These are phyloP conservation scores for Apiospora rasikravindrae DNA, from an alignment of 2,329 filamentous ascomycete species.

Conservation along the genomic window DNA sequence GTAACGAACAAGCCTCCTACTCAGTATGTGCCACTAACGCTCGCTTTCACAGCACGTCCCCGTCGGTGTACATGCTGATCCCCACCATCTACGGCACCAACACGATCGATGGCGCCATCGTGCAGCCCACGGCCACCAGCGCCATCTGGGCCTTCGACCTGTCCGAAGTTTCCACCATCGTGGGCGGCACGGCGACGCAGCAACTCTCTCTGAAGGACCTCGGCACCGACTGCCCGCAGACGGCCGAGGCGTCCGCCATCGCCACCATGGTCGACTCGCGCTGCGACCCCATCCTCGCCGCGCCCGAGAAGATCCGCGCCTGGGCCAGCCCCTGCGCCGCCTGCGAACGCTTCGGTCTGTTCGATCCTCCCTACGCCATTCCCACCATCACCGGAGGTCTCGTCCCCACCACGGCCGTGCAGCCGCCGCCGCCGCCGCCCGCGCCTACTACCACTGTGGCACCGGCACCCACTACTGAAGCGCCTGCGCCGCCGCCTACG, in stretches of 20 bases:
- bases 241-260: slow-evolving; percentile 33
- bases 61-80: slow-evolving; percentile 45
- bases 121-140: slow-evolving; percentile 38
- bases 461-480: slow-evolving; percentile 22
- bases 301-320: slow-evolving; percentile 35
- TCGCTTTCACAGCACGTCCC: slow-evolving; percentile 39
- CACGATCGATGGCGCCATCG: slow-evolving; percentile 29
- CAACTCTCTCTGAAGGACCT: slow-evolving; percentile 43
- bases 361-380: slow-evolving; percentile 47
- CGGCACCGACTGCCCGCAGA: slow-evolving; percentile 41
- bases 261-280: slow-evolving; percentile 35
- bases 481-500: slow-evolving; percentile 12
- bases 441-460: slow-evolving; percentile 26
- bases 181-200: slow-evolving; percentile 31
- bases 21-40: slow-evolving; percentile 18
- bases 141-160: slow-evolving; percentile 40
- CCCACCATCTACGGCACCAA: slow-evolving; percentile 43
- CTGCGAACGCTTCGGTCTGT: slow-evolving; percentile 44
- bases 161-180: slow-evolving; percentile 43
- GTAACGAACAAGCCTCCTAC: not conserved
- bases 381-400: slow-evolving; percentile 39
- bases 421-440: slow-evolving; percentile 24
- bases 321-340: slow-evolving; percentile 44
- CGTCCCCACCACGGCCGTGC: slow-evolving; percentile 28
- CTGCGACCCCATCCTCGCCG: slow-evolving; percentile 43